Percentiles rank a stretch among this genome's conserved stretches.
Evolutionary conservation across 2,329 filamentous ascomycete genomes (phyloP).

Genomic region (Ceratocystis cubensis): DNA sequence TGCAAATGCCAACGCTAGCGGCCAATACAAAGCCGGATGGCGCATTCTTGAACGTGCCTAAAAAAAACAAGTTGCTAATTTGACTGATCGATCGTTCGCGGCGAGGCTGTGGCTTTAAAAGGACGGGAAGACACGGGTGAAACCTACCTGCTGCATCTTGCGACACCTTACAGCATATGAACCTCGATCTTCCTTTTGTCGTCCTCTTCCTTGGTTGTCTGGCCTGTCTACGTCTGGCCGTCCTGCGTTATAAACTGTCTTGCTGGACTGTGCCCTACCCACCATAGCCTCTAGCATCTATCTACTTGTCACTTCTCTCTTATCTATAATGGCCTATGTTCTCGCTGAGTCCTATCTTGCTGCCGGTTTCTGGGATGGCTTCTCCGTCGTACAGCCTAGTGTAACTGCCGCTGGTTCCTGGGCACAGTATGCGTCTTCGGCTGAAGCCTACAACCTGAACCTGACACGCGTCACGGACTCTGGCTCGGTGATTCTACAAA

Average conservation of each 20-base stretch:
- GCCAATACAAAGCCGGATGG: background rate
- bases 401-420: conserved; percentile 9
- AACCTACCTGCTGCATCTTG: too few species aligned
- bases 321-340: conserved; percentile 11
- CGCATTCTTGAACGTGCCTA: background rate
- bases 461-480: conserved; percentile 40
- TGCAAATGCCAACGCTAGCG: background rate
- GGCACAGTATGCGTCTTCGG: conserved; percentile 33
- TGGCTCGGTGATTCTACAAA: conserved; percentile 45
- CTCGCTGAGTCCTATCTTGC: conserved; percentile 16
- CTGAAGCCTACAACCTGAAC: conserved; percentile 34
- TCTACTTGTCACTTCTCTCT: background rate
- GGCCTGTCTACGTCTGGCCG: background rate
- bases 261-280: too few species aligned
- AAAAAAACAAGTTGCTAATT: background rate
- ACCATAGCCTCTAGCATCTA: background rate
- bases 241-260: background rate
- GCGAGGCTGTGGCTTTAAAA: background rate
- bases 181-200: background rate
- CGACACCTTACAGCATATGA: background rate
- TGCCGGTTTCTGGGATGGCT: conserved; percentile 13
- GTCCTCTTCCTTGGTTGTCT: background rate
- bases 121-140: background rate
- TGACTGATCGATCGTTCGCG: background rate
- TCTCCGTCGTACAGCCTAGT: conserved; percentile 7